phyloP scores from a whole-genome alignment of 2,329 filamentous ascomycete genomes.

The Rhynchosporium graminicola region DNA sequence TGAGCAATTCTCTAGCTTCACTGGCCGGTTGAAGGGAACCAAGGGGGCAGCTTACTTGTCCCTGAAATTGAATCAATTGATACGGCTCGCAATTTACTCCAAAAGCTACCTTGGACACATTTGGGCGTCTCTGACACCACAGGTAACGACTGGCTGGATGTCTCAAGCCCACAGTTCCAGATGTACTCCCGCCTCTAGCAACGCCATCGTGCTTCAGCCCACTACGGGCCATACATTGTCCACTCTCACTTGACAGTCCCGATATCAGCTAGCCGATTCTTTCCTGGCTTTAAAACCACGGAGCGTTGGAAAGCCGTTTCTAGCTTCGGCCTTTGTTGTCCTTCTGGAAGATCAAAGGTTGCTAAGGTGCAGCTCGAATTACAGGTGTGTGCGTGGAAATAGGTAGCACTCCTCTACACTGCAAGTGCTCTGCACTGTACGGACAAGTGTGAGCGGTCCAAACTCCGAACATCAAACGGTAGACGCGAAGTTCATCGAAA shows the following conservation, averaged over 20 bases:
- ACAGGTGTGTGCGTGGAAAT: too few relatives aligned
- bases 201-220: constrained; percentile 26
- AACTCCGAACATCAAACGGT: constrained; percentile 11
- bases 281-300: constrained; percentile 5
- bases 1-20: constrained; percentile 8
- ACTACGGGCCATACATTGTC: constrained; percentile 22
- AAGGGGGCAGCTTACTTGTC: constrained; percentile 6
- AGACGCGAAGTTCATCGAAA: constrained; percentile 2
- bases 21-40: constrained; percentile 20
- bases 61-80: constrained; percentile 3
- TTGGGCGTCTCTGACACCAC: constrained; percentile 14
- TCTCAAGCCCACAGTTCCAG: constrained; percentile 16
- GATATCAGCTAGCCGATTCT: constrained; percentile 16
- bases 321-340: constrained; percentile 10
- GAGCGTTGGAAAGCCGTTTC: constrained; percentile 11
- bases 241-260: constrained; percentile 21
- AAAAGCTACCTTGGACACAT: too few relatives aligned
- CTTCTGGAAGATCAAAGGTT: constrained; percentile 13
- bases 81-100: constrained; percentile 14
- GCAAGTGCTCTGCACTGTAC: neutral
- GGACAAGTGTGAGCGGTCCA: neutral
- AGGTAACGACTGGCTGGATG: constrained; percentile 10
- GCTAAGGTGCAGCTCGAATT: neutral
- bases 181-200: constrained; percentile 22
- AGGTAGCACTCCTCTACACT: neutral